Conservation (phyloP, 2,329 filamentous ascomycete species). For the Colletotrichum sp. region DNA sequence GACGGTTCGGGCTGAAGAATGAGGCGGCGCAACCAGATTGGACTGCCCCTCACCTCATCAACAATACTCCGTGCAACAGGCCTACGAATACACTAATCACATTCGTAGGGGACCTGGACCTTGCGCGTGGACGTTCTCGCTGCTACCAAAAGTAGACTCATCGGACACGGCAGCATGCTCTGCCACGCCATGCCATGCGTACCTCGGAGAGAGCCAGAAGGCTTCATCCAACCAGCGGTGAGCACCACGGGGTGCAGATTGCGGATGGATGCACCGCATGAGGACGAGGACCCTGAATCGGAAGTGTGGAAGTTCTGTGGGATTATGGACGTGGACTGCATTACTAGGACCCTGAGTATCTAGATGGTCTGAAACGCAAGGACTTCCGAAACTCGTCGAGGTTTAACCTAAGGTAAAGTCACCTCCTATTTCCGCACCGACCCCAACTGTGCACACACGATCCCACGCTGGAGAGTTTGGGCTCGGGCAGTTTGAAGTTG, state of each 20-base stretch:
- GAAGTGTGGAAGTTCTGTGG: neutral
- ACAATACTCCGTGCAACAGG: neutral
- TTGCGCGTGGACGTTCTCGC: neutral
- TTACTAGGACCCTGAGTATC: conserved; percentile 20
- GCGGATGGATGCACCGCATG: neutral
- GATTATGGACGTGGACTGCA: neutral
- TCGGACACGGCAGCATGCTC: neutral
- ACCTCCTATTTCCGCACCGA: neutral
- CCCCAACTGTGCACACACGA: neutral
- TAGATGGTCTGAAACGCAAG: conserved; percentile 12
- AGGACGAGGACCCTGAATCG: conserved; percentile 16
- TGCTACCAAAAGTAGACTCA: neutral
- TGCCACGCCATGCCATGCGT: neutral
- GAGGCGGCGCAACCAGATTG: neutral
- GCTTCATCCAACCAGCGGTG: conserved; percentile 11
- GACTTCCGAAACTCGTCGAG: conserved; percentile 11
- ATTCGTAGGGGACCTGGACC: neutral
- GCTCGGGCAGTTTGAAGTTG: neutral
- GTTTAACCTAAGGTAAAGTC: neutral
- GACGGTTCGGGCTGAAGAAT: conserved; percentile 17
- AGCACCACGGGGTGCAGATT: neutral
- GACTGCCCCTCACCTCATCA: neutral
- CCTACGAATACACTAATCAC: neutral
- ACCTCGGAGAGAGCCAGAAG: neutral
- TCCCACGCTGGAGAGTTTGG: neutral